Evolutionary conservation across 352 stramenopile species (phyloP), one percentile per base, ranked within the genome.

Genomic region (Phytophthora nicotianae): DNA sequence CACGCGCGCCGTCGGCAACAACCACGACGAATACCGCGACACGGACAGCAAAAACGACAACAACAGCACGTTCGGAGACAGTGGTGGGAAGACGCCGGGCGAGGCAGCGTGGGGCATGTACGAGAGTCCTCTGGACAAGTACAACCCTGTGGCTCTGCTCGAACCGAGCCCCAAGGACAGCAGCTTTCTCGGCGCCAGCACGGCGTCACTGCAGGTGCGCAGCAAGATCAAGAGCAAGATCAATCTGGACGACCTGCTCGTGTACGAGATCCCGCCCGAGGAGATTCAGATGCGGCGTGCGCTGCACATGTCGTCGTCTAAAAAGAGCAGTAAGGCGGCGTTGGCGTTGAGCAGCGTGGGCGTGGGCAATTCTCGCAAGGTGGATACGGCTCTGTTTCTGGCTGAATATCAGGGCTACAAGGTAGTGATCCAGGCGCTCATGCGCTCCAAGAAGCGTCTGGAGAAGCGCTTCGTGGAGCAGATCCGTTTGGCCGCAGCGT

Each of bases 401-500:
- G 83, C 81, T 13, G 83, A 90, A 43, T 92, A 88, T 52, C 81
- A 90, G 57, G 72, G 79, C 47, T 90, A 79, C 58, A 83, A 89
- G 32, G 83, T 90, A 13, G 79, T 85, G 13, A 75, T 90, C 47
- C 75, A 89, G 38, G 75, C 80, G n/a, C 66, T 88, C 11, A 63
- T 78, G 49, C 70, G 80, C 6, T 72, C 68, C 10, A 88, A 86
- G 52, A 81, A 83, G 46, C 68, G 73, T 8, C 47, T 75, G 0
- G 83, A 92, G 58, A 71, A 71, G 24, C 73, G 70, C 47, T 90
- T 89, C 32, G 63, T 92, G 1, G 83, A 88, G 58, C 83, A 89
- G 62, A 83, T 90, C 14, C 81, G 83, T 5, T 58, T 92, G 14
- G 81, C 83, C 19, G 77, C 81, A 1, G 59, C 72, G 3, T 52